Evolutionary conservation across 345 rosid species (phyloP).

Genomic region (Cardiospermum halicacabum): DNA sequence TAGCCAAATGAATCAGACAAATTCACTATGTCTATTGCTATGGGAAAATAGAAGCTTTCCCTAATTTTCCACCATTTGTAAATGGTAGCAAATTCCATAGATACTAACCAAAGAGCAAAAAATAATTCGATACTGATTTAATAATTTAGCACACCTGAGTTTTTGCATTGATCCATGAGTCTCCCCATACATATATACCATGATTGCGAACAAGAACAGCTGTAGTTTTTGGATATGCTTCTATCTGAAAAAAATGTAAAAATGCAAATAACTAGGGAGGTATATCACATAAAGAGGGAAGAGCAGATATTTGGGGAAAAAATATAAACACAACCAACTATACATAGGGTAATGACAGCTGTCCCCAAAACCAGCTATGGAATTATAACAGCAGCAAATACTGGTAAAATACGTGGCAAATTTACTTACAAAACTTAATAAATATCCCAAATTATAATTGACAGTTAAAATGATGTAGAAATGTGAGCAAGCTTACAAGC

Average conservation of each 20-base stretch:
- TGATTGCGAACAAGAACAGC: conserved; percentile 97
- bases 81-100: neutral
- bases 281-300: conserved; percentile 11
- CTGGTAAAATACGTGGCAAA: neutral
- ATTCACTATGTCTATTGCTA: neutral
- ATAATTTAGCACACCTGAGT: conserved; percentile 62
- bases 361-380: neutral
- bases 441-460: neutral
- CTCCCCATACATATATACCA: conserved; percentile 93
- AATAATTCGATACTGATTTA: conserved; percentile 8
- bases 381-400: neutral
- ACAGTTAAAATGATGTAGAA: neutral
- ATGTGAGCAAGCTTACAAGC: neutral
- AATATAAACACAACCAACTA: neutral
- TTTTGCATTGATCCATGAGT: conserved; percentile 96
- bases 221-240: conserved; percentile 86
- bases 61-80: neutral
- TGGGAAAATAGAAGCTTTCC: neutral
- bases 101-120: neutral
- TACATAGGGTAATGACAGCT: neutral
- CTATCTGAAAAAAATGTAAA: conserved; percentile 43
- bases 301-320: neutral
- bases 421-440: neutral
- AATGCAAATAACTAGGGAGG: neutral
- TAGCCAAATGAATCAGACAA: neutral